phyloP scores from a whole-genome alignment of 139 green algal genomes.

The Coelastrella sp. region DNA sequence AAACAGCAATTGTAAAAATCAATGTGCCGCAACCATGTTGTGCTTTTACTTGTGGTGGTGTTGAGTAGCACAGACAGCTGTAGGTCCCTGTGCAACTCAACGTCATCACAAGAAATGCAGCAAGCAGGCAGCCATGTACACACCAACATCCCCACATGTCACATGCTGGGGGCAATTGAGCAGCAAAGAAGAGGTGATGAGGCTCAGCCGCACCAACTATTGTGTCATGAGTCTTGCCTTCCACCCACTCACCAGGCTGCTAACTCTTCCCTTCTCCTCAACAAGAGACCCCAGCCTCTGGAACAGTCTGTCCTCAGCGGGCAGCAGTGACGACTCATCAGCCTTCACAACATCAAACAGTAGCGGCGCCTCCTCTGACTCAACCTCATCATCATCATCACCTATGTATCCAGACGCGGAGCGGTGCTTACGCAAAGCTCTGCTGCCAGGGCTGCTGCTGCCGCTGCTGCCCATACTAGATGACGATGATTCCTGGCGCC shows the following conservation, averaged over 20 bases:
- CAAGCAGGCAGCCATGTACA: too few relatives aligned
- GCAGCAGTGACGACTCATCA: not conserved
- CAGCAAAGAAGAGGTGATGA: too few relatives aligned
- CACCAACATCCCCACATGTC: too few relatives aligned
- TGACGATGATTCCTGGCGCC: not conserved
- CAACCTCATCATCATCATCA: not conserved
- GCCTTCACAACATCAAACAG: constrained; percentile 25
- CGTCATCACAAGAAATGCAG: too few relatives aligned
- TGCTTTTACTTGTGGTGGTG: too few relatives aligned
- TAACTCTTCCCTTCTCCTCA: not conserved
- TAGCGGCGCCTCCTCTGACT: not conserved
- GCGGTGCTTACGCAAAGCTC: not conserved
- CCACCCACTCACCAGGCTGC: not conserved
- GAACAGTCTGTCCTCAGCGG: constrained; percentile 15
- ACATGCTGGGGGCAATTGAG: too few relatives aligned
- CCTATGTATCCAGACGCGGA: not conserved
- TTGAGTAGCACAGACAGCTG: too few relatives aligned
- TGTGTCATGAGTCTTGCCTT: not conserved
- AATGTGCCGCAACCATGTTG: too few relatives aligned
- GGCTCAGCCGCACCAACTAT: too few relatives aligned
- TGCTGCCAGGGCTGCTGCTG: not conserved
- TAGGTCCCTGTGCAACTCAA: too few relatives aligned
- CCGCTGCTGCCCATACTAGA: not conserved
- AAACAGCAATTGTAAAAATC: too few relatives aligned
- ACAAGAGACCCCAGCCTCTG: not conserved